A percentile compares a stretch with the other conserved stretches of the same genome.
phyloP scores from a whole-genome alignment of 2,329 filamentous ascomycete species.

The Cladobotryum mycophilum region DNA sequence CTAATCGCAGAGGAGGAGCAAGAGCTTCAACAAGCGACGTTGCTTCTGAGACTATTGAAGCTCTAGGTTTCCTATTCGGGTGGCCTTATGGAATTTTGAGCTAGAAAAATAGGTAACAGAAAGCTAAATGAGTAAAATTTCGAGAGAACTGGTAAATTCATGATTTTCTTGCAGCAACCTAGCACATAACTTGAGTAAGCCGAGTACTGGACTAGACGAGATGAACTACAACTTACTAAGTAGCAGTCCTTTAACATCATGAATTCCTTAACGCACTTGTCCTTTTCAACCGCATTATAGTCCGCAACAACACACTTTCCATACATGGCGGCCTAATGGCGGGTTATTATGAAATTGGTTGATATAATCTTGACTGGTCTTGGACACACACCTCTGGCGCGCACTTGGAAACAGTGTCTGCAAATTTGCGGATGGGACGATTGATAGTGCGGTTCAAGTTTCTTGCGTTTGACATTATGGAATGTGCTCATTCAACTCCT shows the following conservation, averaged over 20 bases:
- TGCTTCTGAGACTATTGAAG: conserved; percentile 69
- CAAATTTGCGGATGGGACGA: conserved; percentile 51
- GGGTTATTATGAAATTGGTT: not conserved
- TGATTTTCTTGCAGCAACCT: conserved; percentile 6
- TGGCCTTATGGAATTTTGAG: not conserved
- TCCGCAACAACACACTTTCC: conserved; percentile 88
- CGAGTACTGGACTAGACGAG: conserved; percentile 2
- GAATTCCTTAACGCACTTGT: conserved; percentile 85
- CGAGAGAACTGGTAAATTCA: not conserved
- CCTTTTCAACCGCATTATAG: conserved; percentile 83
- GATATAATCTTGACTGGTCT: not conserved
- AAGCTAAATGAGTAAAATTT: conserved; percentile 7
- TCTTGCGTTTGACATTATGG: not conserved
- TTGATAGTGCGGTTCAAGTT: conserved; percentile 20
- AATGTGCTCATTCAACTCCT: too few species aligned
- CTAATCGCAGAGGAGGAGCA: conserved; percentile 79
- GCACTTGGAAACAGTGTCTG: conserved; percentile 48
- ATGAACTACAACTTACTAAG: not conserved
- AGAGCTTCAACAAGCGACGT: conserved; percentile 76
- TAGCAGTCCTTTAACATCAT: conserved; percentile 82
- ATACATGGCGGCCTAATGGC: conserved; percentile 66
- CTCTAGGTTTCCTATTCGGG: conserved; percentile 42
- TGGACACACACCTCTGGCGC: conserved; percentile 41
- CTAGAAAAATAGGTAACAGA: conserved; percentile 6
- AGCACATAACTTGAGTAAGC: not conserved